These are phyloP conservation scores for Populus davidiana DNA, from an alignment of 345 rosid species.

Conservation along the genomic window DNA sequence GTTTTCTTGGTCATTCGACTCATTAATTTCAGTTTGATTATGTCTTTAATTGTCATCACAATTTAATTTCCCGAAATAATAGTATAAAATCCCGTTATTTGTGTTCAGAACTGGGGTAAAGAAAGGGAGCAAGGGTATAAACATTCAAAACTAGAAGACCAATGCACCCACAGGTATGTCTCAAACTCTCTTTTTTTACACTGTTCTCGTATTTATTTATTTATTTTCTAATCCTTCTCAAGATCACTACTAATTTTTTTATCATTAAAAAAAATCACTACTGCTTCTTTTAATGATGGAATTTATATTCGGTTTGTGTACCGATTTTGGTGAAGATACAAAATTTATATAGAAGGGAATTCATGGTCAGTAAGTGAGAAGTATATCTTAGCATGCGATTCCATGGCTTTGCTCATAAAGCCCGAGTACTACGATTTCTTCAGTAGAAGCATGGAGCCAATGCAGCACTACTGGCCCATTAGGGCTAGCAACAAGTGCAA, in stretches of 20 bases:
- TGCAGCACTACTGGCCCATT: slow-evolving; percentile 75
- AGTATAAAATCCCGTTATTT: not conserved
- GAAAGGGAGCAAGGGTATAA: slow-evolving; percentile 9
- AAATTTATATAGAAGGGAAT: slow-evolving; percentile 69
- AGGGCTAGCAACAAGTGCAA: slow-evolving; percentile 43
- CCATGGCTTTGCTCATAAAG: slow-evolving; percentile 48
- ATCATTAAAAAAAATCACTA: too few relatives aligned
- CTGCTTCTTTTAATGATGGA: too few relatives aligned
- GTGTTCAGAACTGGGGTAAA: slow-evolving; percentile 6
- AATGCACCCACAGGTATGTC: slow-evolving; percentile 19
- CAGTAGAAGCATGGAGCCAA: slow-evolving; percentile 55
- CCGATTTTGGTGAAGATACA: slow-evolving; percentile 39
- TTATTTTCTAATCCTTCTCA: too few relatives aligned
- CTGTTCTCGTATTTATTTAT: not conserved
- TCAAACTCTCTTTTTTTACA: not conserved
- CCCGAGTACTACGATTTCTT: slow-evolving; percentile 58
- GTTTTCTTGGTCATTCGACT: not conserved
- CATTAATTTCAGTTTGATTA: not conserved
- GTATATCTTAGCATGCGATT: slow-evolving; percentile 69
- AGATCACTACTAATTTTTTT: too few relatives aligned
- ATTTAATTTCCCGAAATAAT: not conserved
- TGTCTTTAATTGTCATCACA: too few relatives aligned
- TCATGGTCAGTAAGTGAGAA: slow-evolving; percentile 85
- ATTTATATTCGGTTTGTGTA: too few relatives aligned
- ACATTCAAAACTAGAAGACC: slow-evolving; percentile 16